phyloP scores from a whole-genome alignment of 148 eudicot genomes.

The Agrostemma githago region DNA sequence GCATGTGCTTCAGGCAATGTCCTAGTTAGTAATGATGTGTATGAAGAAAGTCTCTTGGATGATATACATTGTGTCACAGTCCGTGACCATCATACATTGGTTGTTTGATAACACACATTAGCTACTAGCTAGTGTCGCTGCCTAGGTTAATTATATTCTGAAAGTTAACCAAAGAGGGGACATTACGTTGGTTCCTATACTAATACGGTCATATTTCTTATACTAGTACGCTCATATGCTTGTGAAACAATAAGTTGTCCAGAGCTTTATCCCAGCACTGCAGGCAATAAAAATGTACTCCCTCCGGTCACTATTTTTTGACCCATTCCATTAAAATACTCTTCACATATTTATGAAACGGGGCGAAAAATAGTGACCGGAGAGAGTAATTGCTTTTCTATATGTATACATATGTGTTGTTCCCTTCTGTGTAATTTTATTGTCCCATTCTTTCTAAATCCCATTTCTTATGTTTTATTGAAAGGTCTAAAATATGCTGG shows the following conservation, averaged over 20 bases:
- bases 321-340: too few species aligned
- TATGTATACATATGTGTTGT: background rate
- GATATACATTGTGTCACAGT: too few species aligned
- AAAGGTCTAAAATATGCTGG: slow-evolving; percentile 94
- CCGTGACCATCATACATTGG: background rate
- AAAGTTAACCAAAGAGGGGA: background rate
- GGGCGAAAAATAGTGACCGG: too few species aligned
- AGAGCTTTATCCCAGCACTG: background rate
- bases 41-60: background rate
- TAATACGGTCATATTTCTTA: background rate
- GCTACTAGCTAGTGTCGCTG: background rate
- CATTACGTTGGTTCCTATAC: background rate
- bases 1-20: background rate
- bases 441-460: background rate
- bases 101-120: background rate
- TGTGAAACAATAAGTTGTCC: background rate
- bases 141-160: background rate
- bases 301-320: too few species aligned
- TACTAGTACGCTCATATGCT: background rate
- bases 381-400: background rate
- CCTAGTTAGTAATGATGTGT: background rate
- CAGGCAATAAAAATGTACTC: background rate
- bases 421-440: background rate
- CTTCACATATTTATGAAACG: too few species aligned
- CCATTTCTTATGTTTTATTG: slow-evolving; percentile 9